Base-by-base conservation (phyloP, 805 yeast genomes). In the Isabelozyma pseudorhagii region DNA sequence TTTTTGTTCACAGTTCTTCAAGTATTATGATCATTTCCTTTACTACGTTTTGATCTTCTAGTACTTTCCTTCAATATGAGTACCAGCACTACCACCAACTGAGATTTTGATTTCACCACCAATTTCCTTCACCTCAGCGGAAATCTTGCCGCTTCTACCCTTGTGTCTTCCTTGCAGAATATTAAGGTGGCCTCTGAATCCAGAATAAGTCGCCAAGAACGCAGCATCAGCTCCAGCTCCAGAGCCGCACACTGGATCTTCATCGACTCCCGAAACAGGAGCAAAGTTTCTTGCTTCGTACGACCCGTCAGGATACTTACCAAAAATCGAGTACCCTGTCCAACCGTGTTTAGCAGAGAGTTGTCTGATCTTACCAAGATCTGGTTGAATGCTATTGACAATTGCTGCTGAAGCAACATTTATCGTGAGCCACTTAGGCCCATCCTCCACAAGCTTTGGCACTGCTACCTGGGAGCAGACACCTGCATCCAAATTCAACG, bases 181-280 rank as follows among this genome's bases (percentile, higher is more conserved):
- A 15, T 40, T 40, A 15, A 53, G 38, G 8, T 17, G 8, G 11
- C 53, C 54, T n/a, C 27, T 27, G n/a, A 49, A 42, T 2, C 42
- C 46, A 5, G 44, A 48, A 14, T 36, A 42, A 15, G 52, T 55
- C 7, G 55, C 51, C 34, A 63, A 55, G 45, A 51, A 60, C 6
- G 62, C 64, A 1, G 64, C 70, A 13, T 62, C 52, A 10, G 69
- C 68, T 1, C 63, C 70, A 18, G 68, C 60, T 13, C 83, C 83
- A 51, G 77, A 69, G 2, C 84, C 84, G 59, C 83, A 79, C 8
- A 77, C 83, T 1, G 83, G 83, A 57, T 79, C 84, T 51, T 80
- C 84, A n/a, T 52, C 44, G 1, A 70, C 63, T 13, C 69, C 72
- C 2, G 49, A 54, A 4, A 29, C 45, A 1, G 77, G 74, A 3